Evolutionary conservation across 2,329 filamentous ascomycete species (phyloP), one percentile per base, ranked within the genome.

Genomic region (Macrophomina pseudophaseolina): DNA sequence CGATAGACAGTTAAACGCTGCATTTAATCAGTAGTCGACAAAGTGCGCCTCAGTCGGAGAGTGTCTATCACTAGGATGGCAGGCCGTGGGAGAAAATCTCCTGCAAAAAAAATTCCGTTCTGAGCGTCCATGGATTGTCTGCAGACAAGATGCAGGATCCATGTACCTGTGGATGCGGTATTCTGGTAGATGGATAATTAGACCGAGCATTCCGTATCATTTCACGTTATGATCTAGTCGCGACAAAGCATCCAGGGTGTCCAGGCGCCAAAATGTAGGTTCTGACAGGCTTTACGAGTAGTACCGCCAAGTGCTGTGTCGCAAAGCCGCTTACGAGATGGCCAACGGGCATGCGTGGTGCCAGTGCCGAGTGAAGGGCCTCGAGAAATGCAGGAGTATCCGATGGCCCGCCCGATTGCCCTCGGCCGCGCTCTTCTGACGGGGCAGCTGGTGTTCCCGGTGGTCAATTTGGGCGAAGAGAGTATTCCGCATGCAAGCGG

Each of bases 331-430:
- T 40, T 62, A 32, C 44, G 28, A 33, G 14, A 1, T 33, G 44
- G 16, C 30, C 58, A 49, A n/a, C 58, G 49, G n/a, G 28, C 9
- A 49, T 23, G 6, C 35, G 33, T 38, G 32, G 18, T 40, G n/a
- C 44, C 38, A 35, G 38, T 62, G 58, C 30, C 58, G 44, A 48
- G 42, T 49, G 23, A 62, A 62, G 58, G 58, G 32, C 58, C 32
- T 49, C 32, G 58, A 32, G 44, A 35, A 38, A 49, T 38, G 44
- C 58, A 62, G 58, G 44, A 62, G 42, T 11, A 23, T 49, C 58
- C 58, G 44, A 62, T 48, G 18, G 38, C 44, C 58, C 42, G 58
- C 49, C 30, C 58, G 32, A 30, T 28, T 28, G 44, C 12, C 42
- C 28, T 49, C 44, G 56, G 44, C 46, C 23, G n/a, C n/a, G n/a